Conservation (phyloP, 2,329 filamentous ascomycete genomes). For the Teratosphaeria epicoccoides region DNA sequence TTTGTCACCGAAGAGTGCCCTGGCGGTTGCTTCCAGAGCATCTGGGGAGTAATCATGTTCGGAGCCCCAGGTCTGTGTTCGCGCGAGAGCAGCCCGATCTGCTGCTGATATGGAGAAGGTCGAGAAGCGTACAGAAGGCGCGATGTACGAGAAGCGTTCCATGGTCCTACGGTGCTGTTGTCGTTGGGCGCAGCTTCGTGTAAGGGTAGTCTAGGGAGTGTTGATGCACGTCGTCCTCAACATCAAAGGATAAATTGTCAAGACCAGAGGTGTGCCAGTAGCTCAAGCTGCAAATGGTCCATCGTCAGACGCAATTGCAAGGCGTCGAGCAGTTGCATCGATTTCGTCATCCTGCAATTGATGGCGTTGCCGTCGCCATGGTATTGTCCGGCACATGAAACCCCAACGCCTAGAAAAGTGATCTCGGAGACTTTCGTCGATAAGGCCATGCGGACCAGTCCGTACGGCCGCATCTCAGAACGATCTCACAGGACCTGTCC, state of each 20-base stretch:
- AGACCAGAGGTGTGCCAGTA: not conserved
- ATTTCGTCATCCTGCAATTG: not conserved
- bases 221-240: not conserved
- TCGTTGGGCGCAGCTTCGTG: not conserved
- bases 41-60: not conserved
- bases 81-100: not conserved
- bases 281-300: not conserved
- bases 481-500: not conserved
- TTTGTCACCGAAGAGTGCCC: not conserved
- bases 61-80: not conserved
- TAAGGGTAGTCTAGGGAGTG: not conserved
- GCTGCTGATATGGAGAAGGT: not conserved
- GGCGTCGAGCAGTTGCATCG: not conserved
- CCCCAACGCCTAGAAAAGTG: not conserved
- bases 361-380: not conserved
- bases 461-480: not conserved
- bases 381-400: not conserved
- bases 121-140: not conserved
- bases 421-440: not conserved
- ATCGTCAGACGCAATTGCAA: not conserved
- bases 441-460: not conserved
- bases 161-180: not conserved
- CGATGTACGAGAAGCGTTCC: constrained; percentile 1
- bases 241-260: not conserved
- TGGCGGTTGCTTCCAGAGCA: not conserved